Evolutionary conservation across 441 rosid species (phyloP).

Genomic region (Pelargonium exstipulatum): DNA sequence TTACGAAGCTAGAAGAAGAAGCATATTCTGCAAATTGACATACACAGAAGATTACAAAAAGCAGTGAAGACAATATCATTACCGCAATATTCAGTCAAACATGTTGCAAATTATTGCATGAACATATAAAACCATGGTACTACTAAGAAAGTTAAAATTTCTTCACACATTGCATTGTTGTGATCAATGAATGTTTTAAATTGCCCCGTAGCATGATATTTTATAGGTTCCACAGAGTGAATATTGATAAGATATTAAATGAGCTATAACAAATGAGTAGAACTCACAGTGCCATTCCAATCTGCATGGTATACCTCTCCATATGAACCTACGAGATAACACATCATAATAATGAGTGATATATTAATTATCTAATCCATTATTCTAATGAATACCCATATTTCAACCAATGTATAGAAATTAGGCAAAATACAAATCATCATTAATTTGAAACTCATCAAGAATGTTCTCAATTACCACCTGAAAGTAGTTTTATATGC

Average conservation of each 20-base stretch:
- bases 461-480: background rate
- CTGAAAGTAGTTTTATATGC: background rate
- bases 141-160: background rate
- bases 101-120: too few relatives aligned
- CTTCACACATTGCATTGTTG: background rate
- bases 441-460: background rate
- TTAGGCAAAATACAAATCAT: background rate
- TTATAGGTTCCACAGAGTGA: constrained; percentile 8
- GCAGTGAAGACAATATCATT: background rate
- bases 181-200: constrained; percentile 9
- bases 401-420: constrained; percentile 3
- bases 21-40: background rate
- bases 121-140: too few relatives aligned
- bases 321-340: constrained; percentile 67
- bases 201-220: background rate
- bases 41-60: background rate
- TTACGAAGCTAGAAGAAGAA: background rate
- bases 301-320: constrained; percentile 94
- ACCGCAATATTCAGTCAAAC: background rate
- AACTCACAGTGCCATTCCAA: constrained; percentile 96
- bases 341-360: background rate
- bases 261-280: background rate
- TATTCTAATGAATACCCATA: background rate
- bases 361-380: background rate
- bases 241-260: background rate